These are phyloP conservation scores for Cryptosporidium viatorum DNA, from an alignment of 169 alveolate genomes.

Conservation along the genomic window DNA sequence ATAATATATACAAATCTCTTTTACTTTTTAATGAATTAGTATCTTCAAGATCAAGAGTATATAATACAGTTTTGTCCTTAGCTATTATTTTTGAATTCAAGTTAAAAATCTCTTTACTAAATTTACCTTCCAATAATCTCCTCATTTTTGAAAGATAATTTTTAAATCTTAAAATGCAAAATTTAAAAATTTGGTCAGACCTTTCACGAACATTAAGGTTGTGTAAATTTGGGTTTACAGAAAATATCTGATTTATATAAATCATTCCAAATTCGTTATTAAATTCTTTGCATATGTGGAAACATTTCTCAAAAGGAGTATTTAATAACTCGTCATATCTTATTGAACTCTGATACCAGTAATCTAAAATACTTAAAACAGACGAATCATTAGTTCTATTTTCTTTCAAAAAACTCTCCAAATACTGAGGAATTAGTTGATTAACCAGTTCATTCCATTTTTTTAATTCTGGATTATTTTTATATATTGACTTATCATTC, in stretches of 20 bases:
- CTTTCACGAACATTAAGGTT: neutral
- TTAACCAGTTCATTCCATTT: conserved; percentile 54
- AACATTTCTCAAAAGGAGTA: conserved; percentile 19
- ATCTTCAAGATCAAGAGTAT: conserved; percentile 13
- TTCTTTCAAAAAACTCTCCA: conserved; percentile 6
- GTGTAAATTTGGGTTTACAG: conserved; percentile 12
- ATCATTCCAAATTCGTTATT: conserved; percentile 27
- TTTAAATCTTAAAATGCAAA: neutral
- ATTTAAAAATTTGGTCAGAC: neutral
- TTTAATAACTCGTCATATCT: conserved; percentile 4
- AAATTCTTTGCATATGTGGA: neutral
- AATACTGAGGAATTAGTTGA: conserved; percentile 15
- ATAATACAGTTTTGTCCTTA: neutral
- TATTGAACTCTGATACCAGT: conserved; percentile 47
- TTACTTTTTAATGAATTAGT: neutral
- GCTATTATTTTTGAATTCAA: neutral
- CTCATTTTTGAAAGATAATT: conserved; percentile 3
- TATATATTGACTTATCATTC: conserved; percentile 8
- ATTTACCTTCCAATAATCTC: neutral
- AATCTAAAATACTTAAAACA: neutral
- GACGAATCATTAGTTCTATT: conserved; percentile 13
- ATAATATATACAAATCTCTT: neutral
- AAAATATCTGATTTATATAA: conserved; percentile 43
- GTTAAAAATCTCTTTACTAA: conserved; percentile 2
- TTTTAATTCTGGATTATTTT: neutral